Evolutionary conservation across 495 filamentous ascomycete genomes (phyloP).

Genomic region (Neurospora intermedia): DNA sequence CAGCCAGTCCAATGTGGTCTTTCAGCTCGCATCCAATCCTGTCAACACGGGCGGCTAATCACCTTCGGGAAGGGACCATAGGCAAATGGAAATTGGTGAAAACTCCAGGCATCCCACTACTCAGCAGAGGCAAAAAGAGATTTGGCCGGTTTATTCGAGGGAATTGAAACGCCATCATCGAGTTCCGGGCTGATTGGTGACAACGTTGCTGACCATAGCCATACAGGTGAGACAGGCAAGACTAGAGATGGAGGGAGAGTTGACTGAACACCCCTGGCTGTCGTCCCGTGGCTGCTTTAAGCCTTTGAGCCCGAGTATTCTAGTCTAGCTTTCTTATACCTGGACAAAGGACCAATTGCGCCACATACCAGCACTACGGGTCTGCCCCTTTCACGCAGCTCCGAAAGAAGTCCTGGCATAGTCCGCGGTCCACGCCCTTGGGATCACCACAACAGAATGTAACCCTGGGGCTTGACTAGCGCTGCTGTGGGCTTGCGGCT

Average conservation of each 20-base stretch:
- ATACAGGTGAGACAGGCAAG: not conserved
- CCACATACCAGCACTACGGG: not conserved
- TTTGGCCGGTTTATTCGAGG: not conserved
- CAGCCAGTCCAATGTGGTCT: not conserved
- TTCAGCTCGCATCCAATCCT: not conserved
- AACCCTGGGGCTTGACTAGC: not conserved
- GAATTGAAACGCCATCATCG: not conserved
- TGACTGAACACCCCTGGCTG: not conserved
- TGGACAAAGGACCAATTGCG: not conserved
- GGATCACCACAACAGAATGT: not conserved
- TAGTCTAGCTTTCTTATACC: not conserved
- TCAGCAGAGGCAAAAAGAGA: not conserved
- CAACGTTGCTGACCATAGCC: not conserved
- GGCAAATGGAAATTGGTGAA: not conserved
- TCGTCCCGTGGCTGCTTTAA: not conserved
- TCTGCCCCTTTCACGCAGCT: not conserved
- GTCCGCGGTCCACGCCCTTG: not conserved
- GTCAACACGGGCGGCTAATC: too few relatives aligned
- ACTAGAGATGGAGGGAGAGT: not conserved
- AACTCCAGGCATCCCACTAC: not conserved
- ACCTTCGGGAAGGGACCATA: not conserved
- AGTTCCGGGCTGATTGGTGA: not conserved
- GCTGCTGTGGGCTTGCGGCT: not conserved
- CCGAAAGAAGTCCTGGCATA: not conserved
- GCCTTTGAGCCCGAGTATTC: not conserved